These are phyloP conservation scores for Hypoxylon sp. DNA, from an alignment of 2,329 filamentous ascomycete genomes.

Conservation along the genomic window DNA sequence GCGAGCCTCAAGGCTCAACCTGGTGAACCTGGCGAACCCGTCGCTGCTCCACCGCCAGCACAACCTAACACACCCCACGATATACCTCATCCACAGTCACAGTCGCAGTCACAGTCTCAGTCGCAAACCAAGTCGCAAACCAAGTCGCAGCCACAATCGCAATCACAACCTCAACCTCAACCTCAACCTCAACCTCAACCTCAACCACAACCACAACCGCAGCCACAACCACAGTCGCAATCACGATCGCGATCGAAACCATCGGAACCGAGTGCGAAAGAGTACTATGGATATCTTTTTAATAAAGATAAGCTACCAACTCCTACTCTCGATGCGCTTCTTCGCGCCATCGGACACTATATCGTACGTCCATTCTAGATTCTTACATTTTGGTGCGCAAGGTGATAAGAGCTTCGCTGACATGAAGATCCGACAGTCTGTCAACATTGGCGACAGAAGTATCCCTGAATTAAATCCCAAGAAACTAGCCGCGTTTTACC, in stretches of 20 bases:
- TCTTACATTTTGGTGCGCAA: background rate
- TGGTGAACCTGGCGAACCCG: constrained; percentile 41
- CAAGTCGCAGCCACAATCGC: constrained; percentile 23
- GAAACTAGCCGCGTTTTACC: constrained; percentile 83
- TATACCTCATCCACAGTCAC: constrained; percentile 3
- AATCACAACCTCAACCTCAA: constrained; percentile 23
- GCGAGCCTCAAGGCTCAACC: constrained; percentile 44
- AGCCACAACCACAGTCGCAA: constrained; percentile 31
- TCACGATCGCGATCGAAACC: constrained; percentile 32
- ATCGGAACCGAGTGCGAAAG: constrained; percentile 46
- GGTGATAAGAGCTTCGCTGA: constrained; percentile 23
- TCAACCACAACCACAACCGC: constrained; percentile 27
- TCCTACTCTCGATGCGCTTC: constrained; percentile 73
- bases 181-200: constrained; percentile 17
- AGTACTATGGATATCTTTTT: constrained; percentile 76
- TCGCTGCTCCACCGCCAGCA: constrained; percentile 24
- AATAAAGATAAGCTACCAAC: constrained; percentile 75
- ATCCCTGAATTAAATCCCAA: constrained; percentile 68
- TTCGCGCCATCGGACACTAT: constrained; percentile 74
- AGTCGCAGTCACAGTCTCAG: constrained; percentile 23
- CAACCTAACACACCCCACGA: constrained; percentile 15
- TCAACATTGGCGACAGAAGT: constrained; percentile 68
- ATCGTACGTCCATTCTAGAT: constrained; percentile 71
- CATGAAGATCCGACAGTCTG: constrained; percentile 58
- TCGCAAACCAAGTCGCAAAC: too few species aligned